Conservation (phyloP, 176 grass and related monocot genomes). For the Avena insularis region DNA sequence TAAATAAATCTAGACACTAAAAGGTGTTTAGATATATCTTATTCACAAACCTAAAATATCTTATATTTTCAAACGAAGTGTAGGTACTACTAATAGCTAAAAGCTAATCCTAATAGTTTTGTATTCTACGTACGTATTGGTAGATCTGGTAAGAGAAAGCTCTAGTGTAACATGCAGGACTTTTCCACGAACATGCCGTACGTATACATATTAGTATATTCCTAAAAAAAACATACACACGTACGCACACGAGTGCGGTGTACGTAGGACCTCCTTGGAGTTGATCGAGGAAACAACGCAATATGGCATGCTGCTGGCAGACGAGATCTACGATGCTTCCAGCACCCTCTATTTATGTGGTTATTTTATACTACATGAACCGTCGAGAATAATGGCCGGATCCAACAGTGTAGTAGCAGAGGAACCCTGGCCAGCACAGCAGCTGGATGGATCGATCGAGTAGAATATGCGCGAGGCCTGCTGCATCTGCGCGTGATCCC, state of each 20-base stretch:
- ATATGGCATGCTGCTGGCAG: slow-evolving; percentile 36
- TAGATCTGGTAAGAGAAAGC: neutral
- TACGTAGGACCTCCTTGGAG: neutral
- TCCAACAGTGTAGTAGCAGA: slow-evolving; percentile 14
- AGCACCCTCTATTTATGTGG: slow-evolving; percentile 30
- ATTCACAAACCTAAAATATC: too few species aligned
- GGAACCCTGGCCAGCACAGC: slow-evolving; percentile 33
- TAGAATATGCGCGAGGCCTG: slow-evolving; percentile 40
- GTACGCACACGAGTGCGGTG: neutral
- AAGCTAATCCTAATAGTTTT: slow-evolving; percentile 1
- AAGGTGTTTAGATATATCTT: too few species aligned
- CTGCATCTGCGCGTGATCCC: slow-evolving; percentile 42
- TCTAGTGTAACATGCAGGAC: neutral
- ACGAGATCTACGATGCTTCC: slow-evolving; percentile 31
- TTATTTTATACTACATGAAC: slow-evolving; percentile 22
- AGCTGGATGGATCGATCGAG: slow-evolving; percentile 20
- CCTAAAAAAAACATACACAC: neutral
- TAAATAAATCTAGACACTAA: too few species aligned
- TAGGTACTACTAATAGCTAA: too few species aligned
- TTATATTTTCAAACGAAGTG: too few species aligned
- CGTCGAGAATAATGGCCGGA: neutral
- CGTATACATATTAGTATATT: neutral
- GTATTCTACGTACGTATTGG: neutral
- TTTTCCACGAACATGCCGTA: neutral
- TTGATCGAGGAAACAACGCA: slow-evolving; percentile 13